Evolutionary conservation across 1,284 basidiomycete species (phyloP), one percentile per base, ranked within the genome.

Genomic region (Ceraceosorus guamensis): DNA sequence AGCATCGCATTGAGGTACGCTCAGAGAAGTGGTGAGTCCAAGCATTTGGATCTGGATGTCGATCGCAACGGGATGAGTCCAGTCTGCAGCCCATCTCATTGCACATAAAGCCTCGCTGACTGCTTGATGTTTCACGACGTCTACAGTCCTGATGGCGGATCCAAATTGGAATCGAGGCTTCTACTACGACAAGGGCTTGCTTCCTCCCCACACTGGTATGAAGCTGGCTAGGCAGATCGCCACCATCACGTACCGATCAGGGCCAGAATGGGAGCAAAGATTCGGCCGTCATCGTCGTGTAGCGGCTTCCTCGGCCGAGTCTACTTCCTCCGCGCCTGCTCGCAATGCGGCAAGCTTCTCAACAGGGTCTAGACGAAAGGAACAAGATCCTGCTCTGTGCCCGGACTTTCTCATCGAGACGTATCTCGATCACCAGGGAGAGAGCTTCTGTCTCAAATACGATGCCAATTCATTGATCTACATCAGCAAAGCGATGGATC

Each of bases 141-240:
- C n/a, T 6, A 33, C 62, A 91, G 93, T 98, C 10, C 83, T 99
- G 53, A 99, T 98, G 93, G 87, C 91, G 5, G 93, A 99, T 77
- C 93, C 93, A 0, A 96, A 98, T 67, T 99, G 93, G 95, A 98
- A 98, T 66, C 85, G 91, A 44, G 93, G 95, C 1, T 96, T 93
- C 77, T 99, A 99, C 78, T 99, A 99, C 73, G 87, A 90, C 4
- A 47, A 53, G 53, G 70, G 66, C 43, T 82, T 83, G n/a, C 76
- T 92, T 11, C 95, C 93, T 1, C 93, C 93, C 2, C 95, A 98
- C 76, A 89, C 86, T 2, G 93, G 93, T 30, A 97, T 98, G 91
- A 99, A 99, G 78, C 83, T 99, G 35, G 95, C 93, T 14, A 83
- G 93, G 61, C 93, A 99, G 79, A 97, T 99, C 66, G 95, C 95